These are phyloP conservation scores for Solanum rostratum DNA, from an alignment of 257 asterid species.

Conservation along the genomic window DNA sequence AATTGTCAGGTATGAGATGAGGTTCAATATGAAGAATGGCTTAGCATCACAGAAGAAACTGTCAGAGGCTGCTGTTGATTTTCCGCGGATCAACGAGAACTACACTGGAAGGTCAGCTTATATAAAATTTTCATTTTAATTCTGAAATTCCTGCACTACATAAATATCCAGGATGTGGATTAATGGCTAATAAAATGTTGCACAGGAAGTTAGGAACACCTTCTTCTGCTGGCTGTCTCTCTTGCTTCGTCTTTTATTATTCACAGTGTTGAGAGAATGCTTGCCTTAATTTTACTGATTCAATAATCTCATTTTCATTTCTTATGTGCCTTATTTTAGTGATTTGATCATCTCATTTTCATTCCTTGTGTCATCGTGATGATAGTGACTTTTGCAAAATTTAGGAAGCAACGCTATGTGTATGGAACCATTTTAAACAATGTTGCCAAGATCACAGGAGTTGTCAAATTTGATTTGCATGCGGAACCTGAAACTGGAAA, in stretches of 20 bases:
- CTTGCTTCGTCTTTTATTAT: neutral
- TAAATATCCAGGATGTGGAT: neutral
- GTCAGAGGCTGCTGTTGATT: constrained; percentile 76
- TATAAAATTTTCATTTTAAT: neutral
- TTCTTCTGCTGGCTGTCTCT: neutral
- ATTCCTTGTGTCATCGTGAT: neutral
- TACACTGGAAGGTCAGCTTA: constrained; percentile 70
- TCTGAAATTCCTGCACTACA: neutral
- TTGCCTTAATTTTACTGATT: neutral
- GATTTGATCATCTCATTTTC: neutral
- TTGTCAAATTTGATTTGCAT: constrained; percentile 82
- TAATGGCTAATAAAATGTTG: neutral
- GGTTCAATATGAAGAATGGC: constrained; percentile 85
- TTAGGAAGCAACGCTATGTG: constrained; percentile 85
- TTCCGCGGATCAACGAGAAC: constrained; percentile 89
- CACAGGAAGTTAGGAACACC: neutral
- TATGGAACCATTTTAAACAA: constrained; percentile 72
- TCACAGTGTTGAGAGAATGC: neutral
- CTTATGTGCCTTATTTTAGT: neutral
- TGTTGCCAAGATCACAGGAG: constrained; percentile 76
- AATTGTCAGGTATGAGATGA: constrained; percentile 81
- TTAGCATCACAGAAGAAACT: constrained; percentile 72
- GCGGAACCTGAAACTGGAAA: constrained; percentile 70
- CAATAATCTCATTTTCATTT: neutral
- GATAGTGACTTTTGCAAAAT: neutral